These are phyloP conservation scores for Serendipita sp. DNA, from an alignment of 768 basidiomycete species.

Conservation along the genomic window DNA sequence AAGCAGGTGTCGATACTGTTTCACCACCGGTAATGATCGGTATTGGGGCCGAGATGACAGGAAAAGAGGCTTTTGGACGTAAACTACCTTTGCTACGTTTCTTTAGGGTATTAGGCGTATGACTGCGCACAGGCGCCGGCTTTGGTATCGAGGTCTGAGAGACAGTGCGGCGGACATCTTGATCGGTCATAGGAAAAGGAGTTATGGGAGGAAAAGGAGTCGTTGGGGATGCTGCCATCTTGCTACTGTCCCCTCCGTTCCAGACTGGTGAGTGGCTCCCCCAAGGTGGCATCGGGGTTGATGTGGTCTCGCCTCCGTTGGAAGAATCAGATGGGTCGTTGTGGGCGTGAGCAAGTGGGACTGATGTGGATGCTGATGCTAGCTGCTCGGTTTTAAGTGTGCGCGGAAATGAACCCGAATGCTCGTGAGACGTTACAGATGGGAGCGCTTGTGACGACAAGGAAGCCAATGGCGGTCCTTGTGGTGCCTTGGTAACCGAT, in stretches of 20 bases:
- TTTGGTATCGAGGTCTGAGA: background rate
- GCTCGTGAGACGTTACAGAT: background rate
- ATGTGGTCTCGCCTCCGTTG: background rate
- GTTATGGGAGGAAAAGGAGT: background rate
- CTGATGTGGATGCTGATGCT: background rate
- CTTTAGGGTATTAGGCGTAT: conserved; percentile 6
- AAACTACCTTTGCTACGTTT: background rate
- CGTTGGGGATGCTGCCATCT: background rate
- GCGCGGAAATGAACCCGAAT: background rate
- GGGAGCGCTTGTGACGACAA: background rate
- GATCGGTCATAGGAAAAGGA: background rate
- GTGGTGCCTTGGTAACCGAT: background rate
- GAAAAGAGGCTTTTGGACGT: background rate
- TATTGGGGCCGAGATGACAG: background rate
- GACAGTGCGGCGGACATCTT: background rate
- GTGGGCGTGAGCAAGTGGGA: background rate
- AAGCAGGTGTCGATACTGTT: background rate
- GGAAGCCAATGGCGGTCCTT: background rate
- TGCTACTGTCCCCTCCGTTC: background rate
- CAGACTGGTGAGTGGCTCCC: background rate
- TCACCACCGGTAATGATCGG: background rate
- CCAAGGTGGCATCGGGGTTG: too few species aligned
- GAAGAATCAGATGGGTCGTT: background rate
- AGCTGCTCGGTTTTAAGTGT: background rate
- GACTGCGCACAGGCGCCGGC: background rate